A percentile compares a stretch with the other conserved stretches of the same genome.
Evolutionary conservation across 2,329 filamentous ascomycete genomes (phyloP).

Genomic region (Plectosphaerella sp.): DNA sequence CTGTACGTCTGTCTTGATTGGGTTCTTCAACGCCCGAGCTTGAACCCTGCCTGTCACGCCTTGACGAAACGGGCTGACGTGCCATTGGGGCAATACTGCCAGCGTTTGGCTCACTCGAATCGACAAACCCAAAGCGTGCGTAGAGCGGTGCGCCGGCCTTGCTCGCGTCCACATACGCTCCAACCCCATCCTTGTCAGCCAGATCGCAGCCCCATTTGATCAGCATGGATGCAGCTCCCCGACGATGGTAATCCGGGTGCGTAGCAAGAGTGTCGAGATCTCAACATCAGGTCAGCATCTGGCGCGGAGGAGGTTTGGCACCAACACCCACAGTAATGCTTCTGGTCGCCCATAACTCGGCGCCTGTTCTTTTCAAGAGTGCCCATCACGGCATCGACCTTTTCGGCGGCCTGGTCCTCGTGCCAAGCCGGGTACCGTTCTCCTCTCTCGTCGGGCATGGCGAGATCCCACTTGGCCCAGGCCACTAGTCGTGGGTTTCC

Average conservation of each 20-base stretch:
- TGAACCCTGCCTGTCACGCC: no score
- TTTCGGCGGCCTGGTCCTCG: slow-evolving; percentile 3
- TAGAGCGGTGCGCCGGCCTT: slow-evolving; percentile 5
- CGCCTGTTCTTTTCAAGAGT: not conserved
- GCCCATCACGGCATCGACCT: slow-evolving; percentile 3
- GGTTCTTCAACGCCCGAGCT: no score
- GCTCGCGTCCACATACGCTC: slow-evolving; percentile 18
- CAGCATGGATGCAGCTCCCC: slow-evolving; percentile 17
- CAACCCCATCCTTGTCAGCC: slow-evolving; percentile 13
- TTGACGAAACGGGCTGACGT: not conserved
- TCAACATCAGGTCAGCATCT: not conserved
- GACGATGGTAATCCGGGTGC: slow-evolving; percentile 18
- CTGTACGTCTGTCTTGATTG: no score
- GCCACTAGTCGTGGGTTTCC: slow-evolving; percentile 5
- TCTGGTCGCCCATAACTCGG: slow-evolving; percentile 2
- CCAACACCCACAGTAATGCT: slow-evolving; percentile 4
- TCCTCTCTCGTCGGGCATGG: slow-evolving; percentile 2
- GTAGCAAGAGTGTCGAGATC: slow-evolving; percentile 20
- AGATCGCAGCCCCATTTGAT: slow-evolving; percentile 18
- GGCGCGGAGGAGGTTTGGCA: not conserved
- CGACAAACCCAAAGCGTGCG: slow-evolving; percentile 5
- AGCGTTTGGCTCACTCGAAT: slow-evolving; percentile 1
- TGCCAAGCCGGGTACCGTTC: slow-evolving; percentile 5
- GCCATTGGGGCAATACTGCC: not conserved
- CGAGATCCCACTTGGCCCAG: slow-evolving; percentile 9